Evolutionary conservation across 305 asterid species (phyloP), one percentile per base, ranked within the genome.

Genomic region (Plantago coronopus): DNA sequence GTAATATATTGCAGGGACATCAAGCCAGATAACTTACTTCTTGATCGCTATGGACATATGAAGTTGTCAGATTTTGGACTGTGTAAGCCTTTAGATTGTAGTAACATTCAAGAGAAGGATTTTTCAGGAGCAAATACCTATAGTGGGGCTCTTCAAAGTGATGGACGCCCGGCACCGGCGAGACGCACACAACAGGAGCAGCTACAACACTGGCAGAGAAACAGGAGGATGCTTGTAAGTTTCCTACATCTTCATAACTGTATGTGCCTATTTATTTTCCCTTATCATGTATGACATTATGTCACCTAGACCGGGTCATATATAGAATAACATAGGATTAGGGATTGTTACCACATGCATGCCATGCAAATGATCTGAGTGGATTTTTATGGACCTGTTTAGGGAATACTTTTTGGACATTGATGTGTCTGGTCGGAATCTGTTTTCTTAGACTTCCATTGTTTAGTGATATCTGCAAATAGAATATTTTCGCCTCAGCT

Each of bases 181-280:
- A 90, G 68, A 71, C 95, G 95, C 70, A 90, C 95, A 58, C 97
- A 90, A 71, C 97, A 90, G 74, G 97, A 90, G 82, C 97, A 90
- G 73, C 79, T 87, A 62, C 83, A 75, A 76, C 91, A 87, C 81
- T 90, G 96, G 96, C 96, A 90, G 76, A 84, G 83, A 69, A 90
- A 90, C 66, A 81, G 96, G 75, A 85, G 97, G 81, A 85, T 85
- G 95, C 96, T 89, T 76, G 97, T 89, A 76, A 80, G 90, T 57
- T 66, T 16, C 69, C 68, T 64, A 55, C 22, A 53, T 34, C 54
- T 17, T 48, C 38, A 22, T 70, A 15, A 56, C 37, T 57, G 5
- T 27, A 17, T 17, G 18, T 31, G 29, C 25, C 11, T 38, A 23
- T 34, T 34, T 34, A 34, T 34, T 34, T 34, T 12, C 42, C 42